A percentile compares a stretch with the other conserved stretches of the same genome.
Evolutionary conservation across 331 rosid genomes (phyloP).

Genomic region (Malus hybrid): DNA sequence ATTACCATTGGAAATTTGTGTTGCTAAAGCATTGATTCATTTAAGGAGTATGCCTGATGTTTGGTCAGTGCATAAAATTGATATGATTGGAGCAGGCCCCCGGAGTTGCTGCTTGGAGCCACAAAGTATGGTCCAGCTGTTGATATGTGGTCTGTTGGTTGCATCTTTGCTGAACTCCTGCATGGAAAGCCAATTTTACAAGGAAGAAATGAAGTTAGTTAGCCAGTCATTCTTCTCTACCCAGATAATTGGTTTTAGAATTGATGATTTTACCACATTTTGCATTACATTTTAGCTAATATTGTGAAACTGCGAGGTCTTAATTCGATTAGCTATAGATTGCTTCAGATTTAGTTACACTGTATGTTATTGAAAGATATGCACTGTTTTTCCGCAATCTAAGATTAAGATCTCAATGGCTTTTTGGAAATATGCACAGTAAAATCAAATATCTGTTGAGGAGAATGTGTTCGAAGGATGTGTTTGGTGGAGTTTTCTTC

Average conservation of each 20-base stretch:
- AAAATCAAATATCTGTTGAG: neutral
- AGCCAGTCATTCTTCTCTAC: neutral
- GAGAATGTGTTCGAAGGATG: neutral
- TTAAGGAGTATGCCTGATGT: neutral
- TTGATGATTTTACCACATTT: neutral
- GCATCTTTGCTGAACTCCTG: constrained; percentile 78
- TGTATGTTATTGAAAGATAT: neutral
- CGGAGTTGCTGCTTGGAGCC: constrained; percentile 67
- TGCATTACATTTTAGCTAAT: neutral
- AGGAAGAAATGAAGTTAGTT: constrained; percentile 67
- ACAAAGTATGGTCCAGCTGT: constrained; percentile 78
- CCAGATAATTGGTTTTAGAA: neutral
- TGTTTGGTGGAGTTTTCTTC: neutral
- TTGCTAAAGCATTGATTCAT: neutral
- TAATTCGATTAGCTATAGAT: neutral
- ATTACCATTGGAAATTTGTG: neutral
- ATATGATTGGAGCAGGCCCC: constrained; percentile 48
- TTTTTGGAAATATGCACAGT: neutral
- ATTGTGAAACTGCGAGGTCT: neutral
- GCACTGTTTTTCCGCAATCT: neutral
- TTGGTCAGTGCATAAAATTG: neutral
- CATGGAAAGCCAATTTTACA: constrained; percentile 69
- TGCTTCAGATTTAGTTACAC: too few species aligned
- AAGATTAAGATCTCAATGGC: neutral
- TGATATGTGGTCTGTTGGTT: constrained; percentile 89